phyloP scores from a whole-genome alignment of 202 grass and related monocot genomes.

The Saccharum hybrid region DNA sequence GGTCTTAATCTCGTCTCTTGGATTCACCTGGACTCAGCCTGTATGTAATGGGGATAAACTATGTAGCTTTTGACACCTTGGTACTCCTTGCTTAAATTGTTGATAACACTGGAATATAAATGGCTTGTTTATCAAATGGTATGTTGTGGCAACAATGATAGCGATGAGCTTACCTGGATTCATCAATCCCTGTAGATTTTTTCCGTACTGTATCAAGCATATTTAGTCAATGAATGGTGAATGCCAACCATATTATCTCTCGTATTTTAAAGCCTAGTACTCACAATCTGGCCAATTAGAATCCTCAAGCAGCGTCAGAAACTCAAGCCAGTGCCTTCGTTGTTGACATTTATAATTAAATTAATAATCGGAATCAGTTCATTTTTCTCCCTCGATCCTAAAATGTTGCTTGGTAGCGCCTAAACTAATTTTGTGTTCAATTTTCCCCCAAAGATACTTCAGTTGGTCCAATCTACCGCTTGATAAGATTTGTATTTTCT shows the following conservation, averaged over 20 bases:
- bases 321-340: neutral
- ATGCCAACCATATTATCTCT: slow-evolving; percentile 19
- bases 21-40: slow-evolving; percentile 4
- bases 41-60: neutral
- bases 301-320: neutral
- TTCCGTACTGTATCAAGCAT: neutral
- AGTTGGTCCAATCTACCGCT: neutral
- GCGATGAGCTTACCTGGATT: neutral
- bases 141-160: neutral
- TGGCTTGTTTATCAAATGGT: neutral
- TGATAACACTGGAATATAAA: slow-evolving; percentile 2
- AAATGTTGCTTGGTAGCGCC: neutral
- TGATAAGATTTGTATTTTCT: neutral
- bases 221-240: neutral
- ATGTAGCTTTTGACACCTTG: slow-evolving; percentile 21
- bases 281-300: neutral
- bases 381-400: neutral
- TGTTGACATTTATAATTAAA: slow-evolving; percentile 7
- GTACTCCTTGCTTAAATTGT: neutral
- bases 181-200: neutral
- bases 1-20: neutral
- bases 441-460: neutral
- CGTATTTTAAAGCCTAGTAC: slow-evolving; percentile 16
- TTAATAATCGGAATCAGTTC: slow-evolving; percentile 9
- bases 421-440: neutral